These are phyloP conservation scores for Colletotrichum sojae DNA, from an alignment of 2,329 filamentous ascomycete species.

Conservation along the genomic window DNA sequence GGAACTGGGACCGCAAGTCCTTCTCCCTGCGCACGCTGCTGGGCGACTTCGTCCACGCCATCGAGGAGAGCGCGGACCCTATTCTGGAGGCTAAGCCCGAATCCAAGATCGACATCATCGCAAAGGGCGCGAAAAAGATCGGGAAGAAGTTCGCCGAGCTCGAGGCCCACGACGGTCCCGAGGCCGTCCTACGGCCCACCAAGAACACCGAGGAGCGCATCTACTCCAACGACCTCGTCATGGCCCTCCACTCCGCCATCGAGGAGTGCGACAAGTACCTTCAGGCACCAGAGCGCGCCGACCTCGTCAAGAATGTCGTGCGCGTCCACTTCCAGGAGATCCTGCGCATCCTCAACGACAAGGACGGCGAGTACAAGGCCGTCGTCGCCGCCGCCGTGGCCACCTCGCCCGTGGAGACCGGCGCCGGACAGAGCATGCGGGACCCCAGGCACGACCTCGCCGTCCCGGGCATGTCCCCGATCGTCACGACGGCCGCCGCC, in stretches of 20 bases:
- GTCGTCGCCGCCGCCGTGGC: background rate
- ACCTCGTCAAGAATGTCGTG: conserved; percentile 59
- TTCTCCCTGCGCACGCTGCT: conserved; percentile 61
- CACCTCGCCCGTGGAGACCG: background rate
- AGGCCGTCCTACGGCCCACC: conserved; percentile 1
- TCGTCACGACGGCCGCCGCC: background rate
- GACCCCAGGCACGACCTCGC: background rate
- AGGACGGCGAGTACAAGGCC: conserved; percentile 19
- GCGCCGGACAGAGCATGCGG: background rate
- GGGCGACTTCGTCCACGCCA: conserved; percentile 53
- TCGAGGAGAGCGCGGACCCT: conserved; percentile 39
- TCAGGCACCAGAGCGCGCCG: conserved; percentile 46
- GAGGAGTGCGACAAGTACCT: conserved; percentile 42
- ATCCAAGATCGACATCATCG: conserved; percentile 36
- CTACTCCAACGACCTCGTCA: conserved; percentile 29
- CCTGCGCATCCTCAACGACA: conserved; percentile 60
- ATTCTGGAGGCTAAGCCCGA: background rate
- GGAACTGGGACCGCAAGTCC: conserved; percentile 65
- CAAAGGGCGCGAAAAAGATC: conserved; percentile 43
- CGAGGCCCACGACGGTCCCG: conserved; percentile 10
- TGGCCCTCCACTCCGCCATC: conserved; percentile 15
- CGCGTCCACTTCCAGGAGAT: conserved; percentile 65
- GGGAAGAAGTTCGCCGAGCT: conserved; percentile 47
- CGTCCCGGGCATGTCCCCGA: background rate
- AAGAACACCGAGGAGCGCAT: conserved; percentile 29